Evolutionary conservation across 2,329 filamentous ascomycete genomes (phyloP).

Genomic region (Aspergillus alliaceus): DNA sequence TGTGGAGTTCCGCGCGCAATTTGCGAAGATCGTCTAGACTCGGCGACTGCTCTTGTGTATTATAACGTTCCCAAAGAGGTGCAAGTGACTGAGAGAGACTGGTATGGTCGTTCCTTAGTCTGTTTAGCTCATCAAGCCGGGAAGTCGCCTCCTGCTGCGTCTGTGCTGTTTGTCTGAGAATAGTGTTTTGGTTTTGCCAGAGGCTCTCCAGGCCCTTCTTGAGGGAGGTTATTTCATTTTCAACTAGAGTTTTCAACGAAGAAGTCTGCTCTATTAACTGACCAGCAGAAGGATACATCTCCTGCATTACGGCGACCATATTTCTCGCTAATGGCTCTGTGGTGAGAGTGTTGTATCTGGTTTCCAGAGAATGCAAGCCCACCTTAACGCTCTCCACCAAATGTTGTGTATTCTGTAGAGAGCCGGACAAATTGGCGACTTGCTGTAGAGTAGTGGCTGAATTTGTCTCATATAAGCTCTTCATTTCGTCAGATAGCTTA

Average conservation of each 20-base stretch:
- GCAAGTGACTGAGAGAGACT: conserved; percentile 6
- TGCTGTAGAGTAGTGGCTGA: not conserved
- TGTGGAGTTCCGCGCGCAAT: conserved; percentile 4
- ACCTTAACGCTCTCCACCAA: conserved; percentile 17
- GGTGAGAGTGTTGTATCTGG: conserved; percentile 52
- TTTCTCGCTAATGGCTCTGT: conserved; percentile 37
- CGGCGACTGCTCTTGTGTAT: not conserved
- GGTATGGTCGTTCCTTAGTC: conserved; percentile 1
- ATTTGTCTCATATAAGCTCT: not conserved
- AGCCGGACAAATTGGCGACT: conserved; percentile 1
- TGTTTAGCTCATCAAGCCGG: conserved; percentile 4
- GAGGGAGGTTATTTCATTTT: conserved; percentile 7
- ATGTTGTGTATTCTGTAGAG: conserved; percentile 6
- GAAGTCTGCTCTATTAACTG: conserved; percentile 22
- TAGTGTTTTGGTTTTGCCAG: not conserved
- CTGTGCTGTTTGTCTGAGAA: not conserved
- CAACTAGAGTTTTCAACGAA: conserved; percentile 15
- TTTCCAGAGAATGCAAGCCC: conserved; percentile 43
- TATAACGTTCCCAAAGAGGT: conserved; percentile 1
- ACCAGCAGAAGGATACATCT: conserved; percentile 36
- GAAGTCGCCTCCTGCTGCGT: conserved; percentile 6
- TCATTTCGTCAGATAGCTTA: not conserved
- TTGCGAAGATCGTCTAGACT: conserved; percentile 8
- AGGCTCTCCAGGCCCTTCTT: conserved; percentile 8
- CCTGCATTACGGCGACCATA: conserved; percentile 34